These are phyloP conservation scores for Phytopythium helicoides DNA, from an alignment of 352 stramenopile species.

Conservation along the genomic window DNA sequence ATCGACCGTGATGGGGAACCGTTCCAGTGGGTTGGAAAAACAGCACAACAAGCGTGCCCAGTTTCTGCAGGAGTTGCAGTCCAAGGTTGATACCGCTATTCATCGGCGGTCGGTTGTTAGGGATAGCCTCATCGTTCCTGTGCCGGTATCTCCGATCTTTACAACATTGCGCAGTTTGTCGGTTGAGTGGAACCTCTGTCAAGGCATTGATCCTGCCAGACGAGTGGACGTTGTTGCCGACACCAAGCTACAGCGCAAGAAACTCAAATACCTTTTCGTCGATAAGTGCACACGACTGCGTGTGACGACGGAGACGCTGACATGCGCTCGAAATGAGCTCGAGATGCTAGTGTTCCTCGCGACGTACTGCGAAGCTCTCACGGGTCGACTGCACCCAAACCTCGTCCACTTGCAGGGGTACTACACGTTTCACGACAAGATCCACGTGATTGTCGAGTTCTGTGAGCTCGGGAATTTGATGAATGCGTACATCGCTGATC, in stretches of 20 bases:
- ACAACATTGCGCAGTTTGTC: slow-evolving; percentile 45
- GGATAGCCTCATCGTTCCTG: slow-evolving; percentile 11
- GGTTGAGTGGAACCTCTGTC: slow-evolving; percentile 66
- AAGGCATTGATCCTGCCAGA: slow-evolving; percentile 48
- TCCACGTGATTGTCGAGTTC: slow-evolving; percentile 64
- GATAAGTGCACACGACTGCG: slow-evolving; percentile 48
- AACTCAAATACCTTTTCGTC: slow-evolving; percentile 44
- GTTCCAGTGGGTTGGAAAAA: background rate
- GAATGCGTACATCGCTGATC: slow-evolving; percentile 45
- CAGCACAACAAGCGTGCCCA: slow-evolving; percentile 2
- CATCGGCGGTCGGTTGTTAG: slow-evolving; percentile 23
- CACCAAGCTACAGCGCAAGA: slow-evolving; percentile 47
- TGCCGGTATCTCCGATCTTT: slow-evolving; percentile 37
- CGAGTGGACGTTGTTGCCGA: slow-evolving; percentile 55
- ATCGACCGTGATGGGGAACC: background rate
- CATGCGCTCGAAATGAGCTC: slow-evolving; percentile 46
- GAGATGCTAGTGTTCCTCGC: slow-evolving; percentile 60
- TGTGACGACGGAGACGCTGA: slow-evolving; percentile 33
- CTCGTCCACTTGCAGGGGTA: slow-evolving; percentile 53
- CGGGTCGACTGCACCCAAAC: slow-evolving; percentile 42
- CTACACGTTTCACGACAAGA: slow-evolving; percentile 38
- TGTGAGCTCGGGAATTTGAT: slow-evolving; percentile 56
- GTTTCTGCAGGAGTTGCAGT: slow-evolving; percentile 23
- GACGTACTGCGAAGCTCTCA: slow-evolving; percentile 34
- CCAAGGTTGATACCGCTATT: slow-evolving; percentile 12